Evolutionary conservation across 225 moss, liverwort and hornwort species (phyloP).

Genomic region (Antitrichia curtipendula): DNA sequence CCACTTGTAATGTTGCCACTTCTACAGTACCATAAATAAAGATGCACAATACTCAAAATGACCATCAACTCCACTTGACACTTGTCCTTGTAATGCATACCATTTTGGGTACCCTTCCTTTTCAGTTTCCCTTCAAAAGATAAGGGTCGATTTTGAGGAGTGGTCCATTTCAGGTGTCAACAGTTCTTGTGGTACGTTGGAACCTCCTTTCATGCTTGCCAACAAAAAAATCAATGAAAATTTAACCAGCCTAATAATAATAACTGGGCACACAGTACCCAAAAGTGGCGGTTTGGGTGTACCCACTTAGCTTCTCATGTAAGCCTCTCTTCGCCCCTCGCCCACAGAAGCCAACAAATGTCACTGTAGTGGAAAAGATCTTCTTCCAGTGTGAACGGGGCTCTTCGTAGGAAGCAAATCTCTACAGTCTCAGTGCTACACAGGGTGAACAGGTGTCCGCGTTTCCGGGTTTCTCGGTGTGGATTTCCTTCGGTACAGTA

Average conservation of each 20-base stretch:
- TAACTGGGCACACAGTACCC: neutral
- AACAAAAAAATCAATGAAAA: neutral
- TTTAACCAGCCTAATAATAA: accelerated
- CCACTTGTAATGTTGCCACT: too few relatives aligned
- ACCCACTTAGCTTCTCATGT: too few relatives aligned
- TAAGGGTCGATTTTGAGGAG: too few relatives aligned
- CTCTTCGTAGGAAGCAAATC: neutral
- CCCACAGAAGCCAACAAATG: neutral
- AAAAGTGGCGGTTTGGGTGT: neutral
- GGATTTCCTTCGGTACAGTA: neutral
- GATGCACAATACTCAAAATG: too few relatives aligned
- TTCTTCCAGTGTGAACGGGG: neutral
- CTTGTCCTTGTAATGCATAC: too few relatives aligned
- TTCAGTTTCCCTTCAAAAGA: too few relatives aligned
- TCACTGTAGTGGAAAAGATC: neutral
- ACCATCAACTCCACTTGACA: too few relatives aligned
- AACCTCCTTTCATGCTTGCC: neutral
- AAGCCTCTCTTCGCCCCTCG: neutral
- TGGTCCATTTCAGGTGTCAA: too few relatives aligned
- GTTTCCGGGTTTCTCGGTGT: neutral
- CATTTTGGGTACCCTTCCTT: too few relatives aligned
- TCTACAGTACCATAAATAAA: too few relatives aligned
- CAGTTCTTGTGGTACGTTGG: neutral
- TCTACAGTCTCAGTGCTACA: neutral
- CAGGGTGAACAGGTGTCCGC: neutral